These are phyloP conservation scores for Millerago galiae DNA, from an alignment of 805 yeast species.

Conservation along the genomic window DNA sequence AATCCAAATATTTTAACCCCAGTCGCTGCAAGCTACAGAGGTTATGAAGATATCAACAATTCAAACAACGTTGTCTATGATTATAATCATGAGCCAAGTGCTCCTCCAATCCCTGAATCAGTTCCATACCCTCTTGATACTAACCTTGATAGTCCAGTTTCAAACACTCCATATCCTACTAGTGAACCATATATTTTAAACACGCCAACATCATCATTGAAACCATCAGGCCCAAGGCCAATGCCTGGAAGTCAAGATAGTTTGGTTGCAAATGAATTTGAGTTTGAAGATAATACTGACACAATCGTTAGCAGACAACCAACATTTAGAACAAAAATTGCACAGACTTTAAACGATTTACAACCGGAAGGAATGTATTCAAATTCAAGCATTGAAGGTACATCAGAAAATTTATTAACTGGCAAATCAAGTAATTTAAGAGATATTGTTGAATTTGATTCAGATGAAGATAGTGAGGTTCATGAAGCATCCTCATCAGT, in stretches of 20 bases:
- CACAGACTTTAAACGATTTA: slow-evolving; percentile 17
- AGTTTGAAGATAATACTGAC: background rate
- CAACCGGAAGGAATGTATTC: slow-evolving; percentile 16
- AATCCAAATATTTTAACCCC: slow-evolving; percentile 16
- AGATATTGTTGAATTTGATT: slow-evolving; percentile 2
- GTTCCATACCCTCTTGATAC: slow-evolving; percentile 1
- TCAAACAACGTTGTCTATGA: slow-evolving; percentile 1
- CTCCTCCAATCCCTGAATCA: slow-evolving; percentile 4
- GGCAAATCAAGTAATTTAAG: background rate
- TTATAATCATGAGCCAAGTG: slow-evolving; percentile 1
- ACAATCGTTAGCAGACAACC: slow-evolving; percentile 14
- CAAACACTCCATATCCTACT: slow-evolving; percentile 17
- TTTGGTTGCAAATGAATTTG: background rate
- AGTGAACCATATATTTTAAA: background rate
- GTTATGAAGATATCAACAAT: slow-evolving; percentile 12
- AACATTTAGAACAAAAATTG: slow-evolving; percentile 23
- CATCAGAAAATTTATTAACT: slow-evolving; percentile 11
- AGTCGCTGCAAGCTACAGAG: slow-evolving; percentile 16
- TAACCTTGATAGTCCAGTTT: background rate
- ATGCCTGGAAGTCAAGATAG: slow-evolving; percentile 17
- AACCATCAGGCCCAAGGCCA: slow-evolving; percentile 24
- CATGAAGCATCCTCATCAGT: slow-evolving; percentile 19
- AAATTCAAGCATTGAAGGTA: slow-evolving; percentile 8
- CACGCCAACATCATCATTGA: slow-evolving; percentile 8
- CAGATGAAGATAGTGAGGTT: background rate